Evolutionary conservation across 176 grass and related monocot genomes (phyloP).

Genomic region (Carex scoparia): DNA sequence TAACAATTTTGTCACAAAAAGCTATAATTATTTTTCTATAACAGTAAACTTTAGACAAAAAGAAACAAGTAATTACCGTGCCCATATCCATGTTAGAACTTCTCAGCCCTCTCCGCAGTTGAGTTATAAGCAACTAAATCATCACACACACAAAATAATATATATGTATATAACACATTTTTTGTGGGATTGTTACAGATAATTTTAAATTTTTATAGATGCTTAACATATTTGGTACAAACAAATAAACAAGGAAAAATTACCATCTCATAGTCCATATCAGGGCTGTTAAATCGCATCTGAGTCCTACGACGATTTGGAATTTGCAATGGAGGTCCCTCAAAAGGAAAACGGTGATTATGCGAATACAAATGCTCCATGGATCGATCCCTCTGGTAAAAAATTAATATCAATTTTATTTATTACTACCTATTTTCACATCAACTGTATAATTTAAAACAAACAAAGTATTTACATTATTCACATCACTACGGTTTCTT

Average conservation of each 20-base stretch:
- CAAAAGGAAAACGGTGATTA: constrained; percentile 21
- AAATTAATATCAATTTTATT: constrained; percentile 22
- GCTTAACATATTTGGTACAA: background rate
- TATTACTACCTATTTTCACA: background rate
- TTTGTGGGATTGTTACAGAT: background rate
- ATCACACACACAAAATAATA: background rate
- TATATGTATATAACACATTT: no score
- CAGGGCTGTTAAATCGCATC: constrained; percentile 38
- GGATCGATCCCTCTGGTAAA: constrained; percentile 44
- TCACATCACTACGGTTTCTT: background rate
- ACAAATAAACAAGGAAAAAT: constrained; percentile 20
- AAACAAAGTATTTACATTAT: background rate
- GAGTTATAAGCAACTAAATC: constrained; percentile 56
- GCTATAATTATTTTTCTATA: background rate
- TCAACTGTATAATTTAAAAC: background rate
- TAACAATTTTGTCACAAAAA: constrained; percentile 8
- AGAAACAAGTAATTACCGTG: constrained; percentile 34
- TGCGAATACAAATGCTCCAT: constrained; percentile 59
- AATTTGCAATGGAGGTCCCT: constrained; percentile 23
- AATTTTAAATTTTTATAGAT: background rate
- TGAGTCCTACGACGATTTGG: constrained; percentile 30
- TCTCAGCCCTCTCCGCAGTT: constrained; percentile 45
- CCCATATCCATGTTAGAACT: constrained; percentile 66
- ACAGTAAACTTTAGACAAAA: background rate
- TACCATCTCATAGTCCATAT: constrained; percentile 53